These are phyloP conservation scores for Ogataea pignaliae DNA, from an alignment of 805 yeast genomes.

Conservation along the genomic window DNA sequence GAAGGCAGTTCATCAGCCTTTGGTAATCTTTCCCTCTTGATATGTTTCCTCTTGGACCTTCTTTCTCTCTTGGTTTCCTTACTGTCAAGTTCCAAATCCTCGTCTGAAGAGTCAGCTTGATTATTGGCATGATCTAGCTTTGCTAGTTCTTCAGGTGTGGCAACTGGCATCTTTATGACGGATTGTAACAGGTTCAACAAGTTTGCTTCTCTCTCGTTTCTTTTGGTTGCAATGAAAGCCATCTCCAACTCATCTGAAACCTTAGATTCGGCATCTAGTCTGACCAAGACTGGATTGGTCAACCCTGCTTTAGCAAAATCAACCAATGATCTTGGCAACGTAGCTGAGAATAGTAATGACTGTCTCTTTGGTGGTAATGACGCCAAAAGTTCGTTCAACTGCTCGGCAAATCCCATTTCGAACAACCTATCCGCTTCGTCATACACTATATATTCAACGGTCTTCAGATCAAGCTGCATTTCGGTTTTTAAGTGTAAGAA, in stretches of 20 bases:
- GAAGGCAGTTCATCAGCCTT: conserved; percentile 84
- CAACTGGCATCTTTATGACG: conserved; percentile 78
- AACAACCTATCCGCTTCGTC: conserved; percentile 97
- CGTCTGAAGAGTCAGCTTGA: conserved; percentile 49
- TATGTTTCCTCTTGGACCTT: conserved; percentile 30
- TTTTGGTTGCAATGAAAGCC: conserved; percentile 79
- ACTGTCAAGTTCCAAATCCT: conserved; percentile 42
- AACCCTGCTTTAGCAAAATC: conserved; percentile 98
- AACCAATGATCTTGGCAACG: conserved; percentile 85
- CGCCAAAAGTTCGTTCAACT: conserved; percentile 81
- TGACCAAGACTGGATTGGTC: conserved; percentile 83
- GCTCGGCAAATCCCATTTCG: conserved; percentile 95
- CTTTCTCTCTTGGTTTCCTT: conserved; percentile 27
- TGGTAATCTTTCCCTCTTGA: conserved; percentile 57
- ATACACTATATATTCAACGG: conserved; percentile 86
- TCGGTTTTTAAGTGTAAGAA: conserved; percentile 93
- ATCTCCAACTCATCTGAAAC: conserved; percentile 87
- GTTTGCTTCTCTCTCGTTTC: conserved; percentile 86
- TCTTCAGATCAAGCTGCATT: conserved; percentile 80
- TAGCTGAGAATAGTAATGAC: conserved; percentile 88
- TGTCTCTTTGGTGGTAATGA: conserved; percentile 81
- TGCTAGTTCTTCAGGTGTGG: conserved; percentile 62
- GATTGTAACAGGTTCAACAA: conserved; percentile 73
- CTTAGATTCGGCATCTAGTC: conserved; percentile 90
- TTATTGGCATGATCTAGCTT: conserved; percentile 46